phyloP scores from a whole-genome alignment of 2,329 filamentous ascomycete species.

The Delphinella strobiligena region DNA sequence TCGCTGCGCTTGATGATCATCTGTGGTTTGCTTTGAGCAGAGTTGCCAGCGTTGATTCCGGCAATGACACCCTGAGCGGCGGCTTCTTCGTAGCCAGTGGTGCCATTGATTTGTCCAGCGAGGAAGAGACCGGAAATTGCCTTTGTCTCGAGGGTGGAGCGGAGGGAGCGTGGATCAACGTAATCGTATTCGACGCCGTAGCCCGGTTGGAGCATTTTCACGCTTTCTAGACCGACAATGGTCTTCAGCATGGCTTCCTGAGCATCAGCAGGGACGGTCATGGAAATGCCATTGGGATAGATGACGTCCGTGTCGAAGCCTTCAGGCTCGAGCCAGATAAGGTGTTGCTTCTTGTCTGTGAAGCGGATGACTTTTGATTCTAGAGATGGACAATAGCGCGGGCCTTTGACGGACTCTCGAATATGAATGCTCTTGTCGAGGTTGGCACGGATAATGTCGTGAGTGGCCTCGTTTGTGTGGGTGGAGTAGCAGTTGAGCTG shows the following conservation, averaged over 20 bases:
- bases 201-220: conserved; percentile 83
- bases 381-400: conserved; percentile 87
- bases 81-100: conserved; percentile 95
- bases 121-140: conserved; percentile 78
- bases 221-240: conserved; percentile 76
- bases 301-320: conserved; percentile 82
- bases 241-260: conserved; percentile 79
- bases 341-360: conserved; percentile 64
- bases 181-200: conserved; percentile 99
- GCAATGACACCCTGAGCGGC: conserved; percentile 87
- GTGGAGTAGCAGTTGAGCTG: conserved; percentile 83
- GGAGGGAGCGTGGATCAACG: conserved; percentile 80
- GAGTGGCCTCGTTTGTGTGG: conserved; percentile 70
- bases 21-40: conserved; percentile 51
- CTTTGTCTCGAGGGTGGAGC: conserved; percentile 88
- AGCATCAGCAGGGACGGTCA: conserved; percentile 84
- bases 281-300: conserved; percentile 93
- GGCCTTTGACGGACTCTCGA: conserved; percentile 84
- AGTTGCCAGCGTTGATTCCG: conserved; percentile 86
- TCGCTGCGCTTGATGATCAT: conserved; percentile 68
- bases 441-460: conserved; percentile 75
- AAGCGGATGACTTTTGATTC: conserved; percentile 93
- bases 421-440: conserved; percentile 97
- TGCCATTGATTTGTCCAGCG: conserved; percentile 95
- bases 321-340: conserved; percentile 95